Evolutionary conservation across 2,329 filamentous ascomycete genomes (phyloP).

Genomic region (Penicillium freii): DNA sequence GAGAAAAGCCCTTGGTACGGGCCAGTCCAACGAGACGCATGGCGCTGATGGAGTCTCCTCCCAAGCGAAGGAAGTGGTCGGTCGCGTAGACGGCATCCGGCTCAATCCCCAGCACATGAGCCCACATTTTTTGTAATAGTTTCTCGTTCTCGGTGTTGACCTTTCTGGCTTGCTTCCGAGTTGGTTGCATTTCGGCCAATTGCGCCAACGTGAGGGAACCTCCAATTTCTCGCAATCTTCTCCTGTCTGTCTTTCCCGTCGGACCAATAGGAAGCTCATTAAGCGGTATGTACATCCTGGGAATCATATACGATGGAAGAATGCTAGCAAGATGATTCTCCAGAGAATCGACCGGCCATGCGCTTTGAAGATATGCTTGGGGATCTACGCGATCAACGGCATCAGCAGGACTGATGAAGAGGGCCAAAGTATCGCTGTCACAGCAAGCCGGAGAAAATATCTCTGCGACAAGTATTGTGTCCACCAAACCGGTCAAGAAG

Average conservation of each 20-base stretch:
- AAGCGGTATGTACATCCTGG: not conserved
- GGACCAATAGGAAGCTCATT: not conserved
- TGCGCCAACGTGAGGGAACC: not conserved
- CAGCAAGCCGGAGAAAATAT: not conserved
- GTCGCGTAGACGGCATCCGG: not conserved
- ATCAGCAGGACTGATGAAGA: not conserved
- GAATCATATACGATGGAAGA: not conserved
- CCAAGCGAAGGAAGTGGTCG: not conserved
- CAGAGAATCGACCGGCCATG: not conserved
- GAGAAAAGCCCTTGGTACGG: not conserved
- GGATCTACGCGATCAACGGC: not conserved
- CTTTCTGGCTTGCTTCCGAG: not conserved
- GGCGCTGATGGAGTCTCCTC: not conserved
- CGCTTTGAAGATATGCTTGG: not conserved
- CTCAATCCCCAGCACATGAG: not conserved
- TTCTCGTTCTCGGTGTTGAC: not conserved
- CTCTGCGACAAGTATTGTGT: not conserved
- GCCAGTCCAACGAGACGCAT: not conserved
- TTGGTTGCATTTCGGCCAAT: not conserved
- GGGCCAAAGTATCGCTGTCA: not conserved
- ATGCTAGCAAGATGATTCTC: not conserved
- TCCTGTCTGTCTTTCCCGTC: not conserved
- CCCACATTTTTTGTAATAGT: not conserved
- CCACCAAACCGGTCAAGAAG: not conserved
- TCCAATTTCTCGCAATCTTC: not conserved